These are phyloP conservation scores for Hymenoscyphus fraxineus DNA, from an alignment of 2,329 filamentous ascomycete species.

Conservation along the genomic window DNA sequence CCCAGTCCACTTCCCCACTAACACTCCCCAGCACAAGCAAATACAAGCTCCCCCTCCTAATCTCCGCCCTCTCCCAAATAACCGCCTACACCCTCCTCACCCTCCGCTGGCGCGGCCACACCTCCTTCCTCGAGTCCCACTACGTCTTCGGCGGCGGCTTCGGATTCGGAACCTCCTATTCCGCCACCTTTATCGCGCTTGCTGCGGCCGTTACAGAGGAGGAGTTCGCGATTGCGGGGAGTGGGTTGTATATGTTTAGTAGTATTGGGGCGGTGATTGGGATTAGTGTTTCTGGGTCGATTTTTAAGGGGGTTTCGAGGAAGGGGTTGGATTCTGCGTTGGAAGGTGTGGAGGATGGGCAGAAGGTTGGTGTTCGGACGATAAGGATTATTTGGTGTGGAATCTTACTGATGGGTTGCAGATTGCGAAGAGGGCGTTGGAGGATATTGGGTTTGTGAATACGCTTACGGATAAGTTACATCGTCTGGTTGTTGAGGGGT, in stretches of 20 bases:
- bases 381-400: too few species aligned
- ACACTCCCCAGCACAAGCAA: slow-evolving; percentile 43
- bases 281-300: slow-evolving; percentile 15
- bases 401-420: not conserved
- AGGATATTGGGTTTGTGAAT: slow-evolving; percentile 14
- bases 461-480: slow-evolving; percentile 10
- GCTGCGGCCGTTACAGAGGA: slow-evolving; percentile 42
- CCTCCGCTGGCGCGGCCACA: slow-evolving; percentile 56
- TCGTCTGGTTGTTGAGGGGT: slow-evolving; percentile 11
- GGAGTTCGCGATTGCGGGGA: slow-evolving; percentile 46
- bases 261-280: slow-evolving; percentile 18
- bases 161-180: slow-evolving; percentile 44
- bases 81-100: slow-evolving; percentile 49
- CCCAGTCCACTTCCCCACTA: not conserved
- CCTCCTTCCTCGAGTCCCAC: slow-evolving; percentile 50
- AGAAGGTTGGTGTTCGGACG: too few species aligned
- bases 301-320: slow-evolving; percentile 12
- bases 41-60: slow-evolving; percentile 52
- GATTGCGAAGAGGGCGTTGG: slow-evolving; percentile 12
- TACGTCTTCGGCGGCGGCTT: slow-evolving; percentile 55
- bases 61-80: slow-evolving; percentile 47
- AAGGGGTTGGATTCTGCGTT: not conserved
- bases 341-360: slow-evolving; percentile 2
- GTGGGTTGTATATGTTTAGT: slow-evolving; percentile 42
- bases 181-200: slow-evolving; percentile 46